Base-by-base conservation (phyloP, 2,329 filamentous ascomycete genomes). In the Colletotrichum sp. region DNA sequence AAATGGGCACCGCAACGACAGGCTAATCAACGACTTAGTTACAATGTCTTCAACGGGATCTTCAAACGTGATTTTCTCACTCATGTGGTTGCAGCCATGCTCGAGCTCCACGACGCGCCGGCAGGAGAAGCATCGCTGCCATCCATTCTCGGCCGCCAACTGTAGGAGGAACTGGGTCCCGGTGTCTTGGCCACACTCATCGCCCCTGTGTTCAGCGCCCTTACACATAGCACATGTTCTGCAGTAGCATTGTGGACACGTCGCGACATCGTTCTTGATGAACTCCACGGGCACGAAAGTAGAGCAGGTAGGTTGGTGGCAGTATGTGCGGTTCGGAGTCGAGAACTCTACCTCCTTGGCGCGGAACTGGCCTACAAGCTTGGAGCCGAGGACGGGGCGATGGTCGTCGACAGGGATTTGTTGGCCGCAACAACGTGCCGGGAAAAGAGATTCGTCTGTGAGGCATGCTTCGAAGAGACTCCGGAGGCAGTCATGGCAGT, bases 361-460 rank as follows among this genome's bases (percentile, higher is more conserved):
- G 12, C 80, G 77, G 74, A 87, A 90, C 11, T 78, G 51, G 0
- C 78, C 74, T 0, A 84, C 70, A 0, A 89, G 59, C 0, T 74
- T 64, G 4, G 66, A 31, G 7, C 47, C 15, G 24, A 69, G 58
- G 13, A 69, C 13, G 11, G 6, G 33, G 6, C 59, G 47, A 12
- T 29, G 8, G 12, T 64, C 9, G 1, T 79, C 78, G 1, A 88
- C 63, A 0, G 84, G 78, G 7, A 92, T 87, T 0, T 78, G 70
- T 31, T 85, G 76, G 0, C 76, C 72, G 77, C 90, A 91, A 80
- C 90, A 92, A 3, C 84, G 83, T 0, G 90, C 89, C 0, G 90
- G 90, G 70, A 90, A 92, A 0, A 89, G 77, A 0, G 84, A 82
- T 69, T 91, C 87, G 73, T 91, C 87, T 0, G 71, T 80, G 27